These are phyloP conservation scores for Didymella keratinophila DNA, from an alignment of 2,329 filamentous ascomycete genomes.

Conservation along the genomic window DNA sequence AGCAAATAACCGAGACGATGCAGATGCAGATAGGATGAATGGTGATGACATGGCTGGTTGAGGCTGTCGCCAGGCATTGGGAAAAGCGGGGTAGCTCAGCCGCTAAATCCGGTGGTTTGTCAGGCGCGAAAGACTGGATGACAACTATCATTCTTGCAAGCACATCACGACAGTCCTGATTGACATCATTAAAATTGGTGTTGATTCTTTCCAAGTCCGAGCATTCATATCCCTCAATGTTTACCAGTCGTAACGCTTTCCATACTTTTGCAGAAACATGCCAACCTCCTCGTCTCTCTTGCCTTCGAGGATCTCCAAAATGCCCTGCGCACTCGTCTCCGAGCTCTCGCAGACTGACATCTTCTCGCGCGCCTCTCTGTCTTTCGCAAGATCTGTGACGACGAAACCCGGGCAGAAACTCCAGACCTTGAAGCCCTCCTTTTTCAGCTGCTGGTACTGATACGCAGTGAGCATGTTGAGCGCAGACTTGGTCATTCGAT, in stretches of 20 bases:
- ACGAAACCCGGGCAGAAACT: slow-evolving; percentile 45
- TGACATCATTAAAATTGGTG: no score
- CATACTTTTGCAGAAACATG: slow-evolving; percentile 35
- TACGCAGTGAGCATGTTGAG: slow-evolving; percentile 49
- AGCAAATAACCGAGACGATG: slow-evolving; percentile 4
- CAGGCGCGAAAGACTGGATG: not conserved
- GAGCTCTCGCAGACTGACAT: slow-evolving; percentile 34
- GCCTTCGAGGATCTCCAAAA: slow-evolving; percentile 43
- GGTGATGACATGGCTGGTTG: not conserved
- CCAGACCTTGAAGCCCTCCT: slow-evolving; percentile 39
- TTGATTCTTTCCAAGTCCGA: no score
- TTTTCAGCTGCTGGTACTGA: slow-evolving; percentile 51
- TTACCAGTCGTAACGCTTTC: slow-evolving; percentile 35
- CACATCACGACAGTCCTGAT: not conserved
- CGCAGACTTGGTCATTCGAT: slow-evolving; percentile 49
- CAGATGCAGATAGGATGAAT: not conserved
- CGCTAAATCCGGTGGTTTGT: slow-evolving; percentile 1
- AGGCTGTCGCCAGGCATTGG: not conserved
- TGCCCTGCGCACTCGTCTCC: slow-evolving; percentile 44
- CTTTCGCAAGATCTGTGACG: slow-evolving; percentile 34
- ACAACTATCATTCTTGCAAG: not conserved
- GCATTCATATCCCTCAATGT: not conserved
- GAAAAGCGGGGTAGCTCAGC: slow-evolving; percentile 17
- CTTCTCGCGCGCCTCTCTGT: slow-evolving; percentile 29
- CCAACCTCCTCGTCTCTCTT: slow-evolving; percentile 41